Base-by-base conservation (phyloP, 768 basidiomycete species). In the Tricholoma sp. region DNA sequence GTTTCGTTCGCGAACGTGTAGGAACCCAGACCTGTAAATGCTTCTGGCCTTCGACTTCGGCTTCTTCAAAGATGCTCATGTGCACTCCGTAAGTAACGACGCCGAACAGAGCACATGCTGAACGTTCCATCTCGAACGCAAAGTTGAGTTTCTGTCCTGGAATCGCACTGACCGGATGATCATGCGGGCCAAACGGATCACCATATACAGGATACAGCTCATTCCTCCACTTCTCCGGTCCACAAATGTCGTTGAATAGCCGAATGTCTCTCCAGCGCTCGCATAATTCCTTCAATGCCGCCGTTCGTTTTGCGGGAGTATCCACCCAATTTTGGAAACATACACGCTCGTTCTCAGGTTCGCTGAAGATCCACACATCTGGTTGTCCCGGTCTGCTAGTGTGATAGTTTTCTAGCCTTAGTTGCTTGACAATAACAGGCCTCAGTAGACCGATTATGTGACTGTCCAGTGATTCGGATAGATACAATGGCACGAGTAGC, bases 1-100 rank as follows among this genome's bases (percentile, higher is more conserved):
- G 90, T 69, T 99, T 99, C 7, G 89, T 95, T 57, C 74, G 77
- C 1, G 92, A 81, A 12, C 97, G 80, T 8, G 85, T 88, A 1
- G 97, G 94, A 0, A 94, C 85, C 96, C 97, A 98, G 2, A 97
- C 74, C 58, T 74, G 78, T 66, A 88, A 68, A 10, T 68, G 71
- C 39, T 70, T 75, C 18, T 66, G 57, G 39, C 77, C 76, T 29
- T 72, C 69, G 2, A 63, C 63, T 11, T 62, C 55, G 10, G 59
- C 57, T 60, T 80, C 77, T 43, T 82, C 79, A 66, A 83, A 92
- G 53, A 86, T 82, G 18, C 83, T 90, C 85, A 95, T 83, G 69
- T 98, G 97, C 2, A 96, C 89, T 0, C 97, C 96, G 64, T 90
- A 94, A 0, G 95, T 97, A 52, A 91, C 80, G 6, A 95, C 70